phyloP scores from a whole-genome alignment of 306 rosid genomes.

The Sicyos edulis region DNA sequence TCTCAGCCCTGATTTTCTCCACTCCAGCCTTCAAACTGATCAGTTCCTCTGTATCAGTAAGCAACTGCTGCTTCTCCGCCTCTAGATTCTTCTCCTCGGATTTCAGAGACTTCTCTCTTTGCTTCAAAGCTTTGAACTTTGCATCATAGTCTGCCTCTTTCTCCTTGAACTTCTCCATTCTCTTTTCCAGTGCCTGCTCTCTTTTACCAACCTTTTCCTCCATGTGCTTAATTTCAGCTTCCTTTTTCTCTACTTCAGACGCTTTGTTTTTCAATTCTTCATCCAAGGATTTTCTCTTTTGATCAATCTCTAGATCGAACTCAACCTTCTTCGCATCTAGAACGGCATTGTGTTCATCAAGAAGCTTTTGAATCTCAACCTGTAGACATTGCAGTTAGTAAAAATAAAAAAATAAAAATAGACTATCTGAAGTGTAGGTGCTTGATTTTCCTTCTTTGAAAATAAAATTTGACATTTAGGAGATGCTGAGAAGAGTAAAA shows the following conservation, averaged over 20 bases:
- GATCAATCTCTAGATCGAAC: slow-evolving; percentile 70
- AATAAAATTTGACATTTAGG: neutral
- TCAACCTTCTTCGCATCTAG: slow-evolving; percentile 65
- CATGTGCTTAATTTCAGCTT: slow-evolving; percentile 72
- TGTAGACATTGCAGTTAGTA: slow-evolving; percentile 24
- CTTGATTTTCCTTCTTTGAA: neutral
- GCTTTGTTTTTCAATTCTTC: slow-evolving; percentile 55
- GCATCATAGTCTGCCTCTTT: slow-evolving; percentile 77
- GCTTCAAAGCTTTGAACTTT: slow-evolving; percentile 64
- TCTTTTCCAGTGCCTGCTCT: slow-evolving; percentile 82
- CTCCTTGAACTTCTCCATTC: slow-evolving; percentile 74
- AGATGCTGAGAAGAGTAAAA: neutral
- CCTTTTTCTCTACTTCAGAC: slow-evolving; percentile 75
- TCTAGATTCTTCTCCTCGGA: slow-evolving; percentile 61
- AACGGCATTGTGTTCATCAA: slow-evolving; percentile 62
- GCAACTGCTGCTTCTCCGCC: slow-evolving; percentile 48
- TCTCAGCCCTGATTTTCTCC: slow-evolving; percentile 58
- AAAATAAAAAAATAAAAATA: neutral
- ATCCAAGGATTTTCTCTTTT: slow-evolving; percentile 68
- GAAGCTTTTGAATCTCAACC: slow-evolving; percentile 81
- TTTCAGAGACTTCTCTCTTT: slow-evolving; percentile 59
- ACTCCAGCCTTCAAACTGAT: slow-evolving; percentile 51
- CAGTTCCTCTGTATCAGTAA: slow-evolving; percentile 60
- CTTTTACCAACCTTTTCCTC: slow-evolving; percentile 74
- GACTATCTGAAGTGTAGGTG: neutral